phyloP scores from a whole-genome alignment of 2,329 filamentous ascomycete genomes.

The Alternaria tenuissima region DNA sequence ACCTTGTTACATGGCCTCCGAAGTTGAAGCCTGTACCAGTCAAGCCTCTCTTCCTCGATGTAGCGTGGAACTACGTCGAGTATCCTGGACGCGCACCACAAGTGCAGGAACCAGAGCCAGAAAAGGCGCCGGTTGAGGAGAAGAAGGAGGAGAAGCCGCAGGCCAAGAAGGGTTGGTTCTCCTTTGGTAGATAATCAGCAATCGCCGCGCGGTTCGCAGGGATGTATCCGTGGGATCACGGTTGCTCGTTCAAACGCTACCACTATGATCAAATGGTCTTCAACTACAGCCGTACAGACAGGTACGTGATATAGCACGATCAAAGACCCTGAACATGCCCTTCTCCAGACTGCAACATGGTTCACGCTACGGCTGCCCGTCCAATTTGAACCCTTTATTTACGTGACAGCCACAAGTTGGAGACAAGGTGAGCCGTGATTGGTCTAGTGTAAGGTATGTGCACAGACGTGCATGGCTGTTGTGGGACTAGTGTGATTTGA shows the following conservation, averaged over 20 bases:
- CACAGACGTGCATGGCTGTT: conserved; percentile 22
- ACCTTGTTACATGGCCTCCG: conserved; percentile 87
- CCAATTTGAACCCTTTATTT: conserved; percentile 22
- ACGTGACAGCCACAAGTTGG: conserved; percentile 23
- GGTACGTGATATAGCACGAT: neutral
- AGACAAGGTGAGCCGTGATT: conserved; percentile 26
- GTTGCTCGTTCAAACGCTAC: conserved; percentile 12
- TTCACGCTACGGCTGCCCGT: conserved; percentile 20
- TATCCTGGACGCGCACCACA: conserved; percentile 73
- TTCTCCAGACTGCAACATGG: conserved; percentile 14
- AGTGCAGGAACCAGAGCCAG: conserved; percentile 40
- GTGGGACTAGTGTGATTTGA: conserved; percentile 38
- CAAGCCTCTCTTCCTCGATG: conserved; percentile 94
- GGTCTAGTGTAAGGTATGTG: conserved; percentile 18
- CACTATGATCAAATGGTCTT: neutral
- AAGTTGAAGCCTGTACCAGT: conserved; percentile 83
- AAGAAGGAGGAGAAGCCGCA: conserved; percentile 48
- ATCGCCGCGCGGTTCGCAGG: conserved; percentile 1
- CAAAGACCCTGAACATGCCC: conserved; percentile 10
- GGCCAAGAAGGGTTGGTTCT: conserved; percentile 61
- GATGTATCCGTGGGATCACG: conserved; percentile 10
- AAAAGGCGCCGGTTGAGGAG: conserved; percentile 35
- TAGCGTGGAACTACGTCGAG: conserved; percentile 96
- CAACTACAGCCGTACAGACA: neutral
- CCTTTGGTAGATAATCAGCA: conserved; percentile 55